phyloP scores from a whole-genome alignment of 1,139 yeast genomes.

The Candida mesenterica region DNA sequence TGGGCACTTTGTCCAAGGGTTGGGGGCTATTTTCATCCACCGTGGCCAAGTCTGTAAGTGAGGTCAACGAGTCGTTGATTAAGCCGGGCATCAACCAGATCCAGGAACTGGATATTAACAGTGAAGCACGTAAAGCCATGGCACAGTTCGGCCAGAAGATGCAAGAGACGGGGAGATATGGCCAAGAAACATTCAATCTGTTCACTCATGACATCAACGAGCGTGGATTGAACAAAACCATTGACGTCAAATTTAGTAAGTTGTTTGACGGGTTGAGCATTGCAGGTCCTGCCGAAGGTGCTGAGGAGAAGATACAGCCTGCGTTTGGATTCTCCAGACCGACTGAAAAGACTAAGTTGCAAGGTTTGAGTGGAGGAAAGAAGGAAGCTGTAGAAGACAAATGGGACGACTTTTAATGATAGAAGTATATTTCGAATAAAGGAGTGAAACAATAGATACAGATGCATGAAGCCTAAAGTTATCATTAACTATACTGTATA shows the following conservation, averaged over 20 bases:
- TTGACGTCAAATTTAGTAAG: conserved; percentile 51
- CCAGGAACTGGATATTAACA: conserved; percentile 75
- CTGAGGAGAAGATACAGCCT: conserved; percentile 43
- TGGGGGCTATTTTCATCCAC: conserved; percentile 91
- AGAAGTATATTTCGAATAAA: background rate
- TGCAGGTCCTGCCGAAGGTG: conserved; percentile 14
- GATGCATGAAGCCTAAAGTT: background rate
- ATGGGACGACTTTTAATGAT: conserved; percentile 45
- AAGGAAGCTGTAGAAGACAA: conserved; percentile 36
- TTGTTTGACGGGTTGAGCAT: conserved; percentile 44
- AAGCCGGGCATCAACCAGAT: conserved; percentile 84
- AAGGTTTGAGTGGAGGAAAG: conserved; percentile 48
- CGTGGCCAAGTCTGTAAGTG: conserved; percentile 77
- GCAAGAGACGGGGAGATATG: conserved; percentile 82
- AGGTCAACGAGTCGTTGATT: conserved; percentile 83
- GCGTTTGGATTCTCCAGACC: conserved; percentile 74
- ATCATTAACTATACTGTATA: background rate
- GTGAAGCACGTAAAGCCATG: conserved; percentile 86
- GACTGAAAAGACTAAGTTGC: conserved; percentile 53
- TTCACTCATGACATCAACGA: conserved; percentile 52
- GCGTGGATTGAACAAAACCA: conserved; percentile 26
- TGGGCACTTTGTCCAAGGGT: conserved; percentile 85
- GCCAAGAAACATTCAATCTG: conserved; percentile 60
- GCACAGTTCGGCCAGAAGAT: conserved; percentile 93
- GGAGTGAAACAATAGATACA: background rate